Evolutionary conservation across 345 rosid genomes (phyloP).

Genomic region (Barbarea vulgaris): DNA sequence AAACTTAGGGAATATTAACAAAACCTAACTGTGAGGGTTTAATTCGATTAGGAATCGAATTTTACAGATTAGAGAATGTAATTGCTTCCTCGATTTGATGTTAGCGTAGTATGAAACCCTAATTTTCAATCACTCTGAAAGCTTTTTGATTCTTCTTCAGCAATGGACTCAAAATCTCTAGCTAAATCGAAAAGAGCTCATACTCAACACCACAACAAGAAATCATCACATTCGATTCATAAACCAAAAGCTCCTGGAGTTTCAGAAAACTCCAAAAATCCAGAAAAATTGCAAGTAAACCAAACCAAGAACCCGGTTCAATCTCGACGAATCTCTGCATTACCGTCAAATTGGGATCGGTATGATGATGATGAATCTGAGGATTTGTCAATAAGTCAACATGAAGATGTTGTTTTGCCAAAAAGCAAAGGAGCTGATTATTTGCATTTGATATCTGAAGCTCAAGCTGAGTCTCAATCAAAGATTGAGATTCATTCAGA

Average conservation of each 20-base stretch:
- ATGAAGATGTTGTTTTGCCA: constrained; percentile 47
- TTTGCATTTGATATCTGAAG: constrained; percentile 65
- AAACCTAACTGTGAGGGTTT: not conserved
- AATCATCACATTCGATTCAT: constrained; percentile 50
- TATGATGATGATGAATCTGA: constrained; percentile 58
- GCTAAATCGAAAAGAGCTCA: constrained; percentile 94
- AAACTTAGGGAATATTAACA: not conserved
- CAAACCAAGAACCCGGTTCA: constrained; percentile 46
- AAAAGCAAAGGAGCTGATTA: constrained; percentile 92
- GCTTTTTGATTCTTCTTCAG: constrained; percentile 9
- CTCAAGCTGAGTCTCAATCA: constrained; percentile 56
- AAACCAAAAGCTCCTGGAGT: constrained; percentile 42
- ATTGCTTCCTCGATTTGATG: not conserved
- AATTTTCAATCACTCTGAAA: not conserved
- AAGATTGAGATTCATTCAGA: constrained; percentile 44
- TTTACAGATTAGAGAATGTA: not conserved
- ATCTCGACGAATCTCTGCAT: constrained; percentile 44
- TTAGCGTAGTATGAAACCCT: not conserved
- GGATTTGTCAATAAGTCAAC: constrained; percentile 23
- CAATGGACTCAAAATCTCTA: constrained; percentile 78
- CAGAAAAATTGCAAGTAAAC: constrained; percentile 45
- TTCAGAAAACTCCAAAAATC: constrained; percentile 33
- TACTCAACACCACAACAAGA: constrained; percentile 65
- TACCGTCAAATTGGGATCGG: constrained; percentile 81
- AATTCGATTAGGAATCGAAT: not conserved